A percentile compares a stretch with the other conserved stretches of the same genome.
phyloP scores from a whole-genome alignment of 2,329 filamentous ascomycete species.

The Colletotrichum lupini region DNA sequence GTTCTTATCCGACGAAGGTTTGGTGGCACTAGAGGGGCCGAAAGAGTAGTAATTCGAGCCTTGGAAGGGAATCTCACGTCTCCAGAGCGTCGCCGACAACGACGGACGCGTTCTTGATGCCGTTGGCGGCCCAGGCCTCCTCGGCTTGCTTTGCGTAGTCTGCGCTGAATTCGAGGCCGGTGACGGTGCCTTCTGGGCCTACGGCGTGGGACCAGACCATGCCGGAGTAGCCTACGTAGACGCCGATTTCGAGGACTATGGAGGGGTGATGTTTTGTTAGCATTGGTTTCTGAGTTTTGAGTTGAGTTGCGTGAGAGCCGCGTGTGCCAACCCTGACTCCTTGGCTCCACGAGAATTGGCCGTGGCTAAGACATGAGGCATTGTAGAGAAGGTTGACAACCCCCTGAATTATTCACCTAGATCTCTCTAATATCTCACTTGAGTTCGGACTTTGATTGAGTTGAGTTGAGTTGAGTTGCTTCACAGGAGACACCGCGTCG shows the following conservation, averaged over 20 bases:
- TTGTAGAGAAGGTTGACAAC: neutral
- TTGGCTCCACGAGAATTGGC: neutral
- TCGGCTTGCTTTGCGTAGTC: slow-evolving; percentile 56
- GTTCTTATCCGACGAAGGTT: neutral
- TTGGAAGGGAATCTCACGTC: slow-evolving; percentile 49
- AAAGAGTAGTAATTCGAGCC: neutral
- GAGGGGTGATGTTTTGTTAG: neutral
- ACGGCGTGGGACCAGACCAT: slow-evolving; percentile 60
- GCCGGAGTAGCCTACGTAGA: slow-evolving; percentile 61
- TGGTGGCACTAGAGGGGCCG: neutral
- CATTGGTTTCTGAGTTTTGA: neutral
- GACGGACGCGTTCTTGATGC: slow-evolving; percentile 58
- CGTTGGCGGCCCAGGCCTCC: slow-evolving; percentile 50
- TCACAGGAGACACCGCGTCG: neutral
- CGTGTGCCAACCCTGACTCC: neutral
- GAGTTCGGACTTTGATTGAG: too few relatives aligned
- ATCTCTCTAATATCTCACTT: neutral
- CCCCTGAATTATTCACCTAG: neutral
- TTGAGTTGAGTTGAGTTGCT: neutral
- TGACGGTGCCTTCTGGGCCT: slow-evolving; percentile 54
- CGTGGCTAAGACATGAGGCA: neutral
- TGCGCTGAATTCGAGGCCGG: slow-evolving; percentile 56
- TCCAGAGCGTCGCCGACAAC: slow-evolving; percentile 58
- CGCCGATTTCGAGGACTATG: slow-evolving; percentile 60
- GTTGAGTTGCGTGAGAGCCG: neutral